Evolutionary conservation across 75 land plant species (phyloP).

Genomic region (Pinus taeda): DNA sequence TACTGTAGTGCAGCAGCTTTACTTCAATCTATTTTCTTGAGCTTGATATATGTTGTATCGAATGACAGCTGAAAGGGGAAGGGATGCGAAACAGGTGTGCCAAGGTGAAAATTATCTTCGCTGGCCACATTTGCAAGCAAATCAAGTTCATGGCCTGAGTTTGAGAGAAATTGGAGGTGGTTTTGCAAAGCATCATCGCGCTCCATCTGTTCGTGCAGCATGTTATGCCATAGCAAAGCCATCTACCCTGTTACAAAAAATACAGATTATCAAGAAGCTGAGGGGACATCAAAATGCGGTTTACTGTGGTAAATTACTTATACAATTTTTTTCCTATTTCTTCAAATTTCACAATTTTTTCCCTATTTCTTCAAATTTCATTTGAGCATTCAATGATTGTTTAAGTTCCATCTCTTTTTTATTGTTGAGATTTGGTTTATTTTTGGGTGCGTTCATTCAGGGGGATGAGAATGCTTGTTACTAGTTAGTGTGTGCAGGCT

Average conservation of each 20-base stretch:
- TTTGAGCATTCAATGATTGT: background rate
- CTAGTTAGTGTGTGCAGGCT: background rate
- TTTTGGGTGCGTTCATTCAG: background rate
- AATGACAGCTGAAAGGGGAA: slow-evolving; percentile 55
- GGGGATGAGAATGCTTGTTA: background rate
- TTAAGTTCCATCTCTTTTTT: too few relatives aligned
- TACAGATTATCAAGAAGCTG: slow-evolving; percentile 75
- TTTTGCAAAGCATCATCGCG: slow-evolving; percentile 79
- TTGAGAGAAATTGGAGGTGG: slow-evolving; percentile 98
- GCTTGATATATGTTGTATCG: slow-evolving; percentile 3
- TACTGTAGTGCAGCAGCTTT: background rate
- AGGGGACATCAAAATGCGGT: slow-evolving; percentile 95
- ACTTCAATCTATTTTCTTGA: background rate
- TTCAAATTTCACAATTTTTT: background rate
- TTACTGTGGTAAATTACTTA: slow-evolving; percentile 71
- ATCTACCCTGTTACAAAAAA: slow-evolving; percentile 77
- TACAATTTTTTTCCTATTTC: background rate
- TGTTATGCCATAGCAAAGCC: slow-evolving; percentile 95
- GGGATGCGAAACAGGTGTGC: slow-evolving; percentile 19
- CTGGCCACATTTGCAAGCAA: slow-evolving; percentile 92
- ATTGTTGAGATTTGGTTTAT: background rate
- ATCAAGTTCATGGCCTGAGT: slow-evolving; percentile 84
- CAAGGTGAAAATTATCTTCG: slow-evolving; percentile 55
- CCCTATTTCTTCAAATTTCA: background rate
- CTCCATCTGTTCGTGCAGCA: slow-evolving; percentile 87